Percentiles rank a stretch among this genome's conserved stretches.
Conservation (phyloP, 2,329 filamentous ascomycete species). For the Colletotrichum sp. region DNA sequence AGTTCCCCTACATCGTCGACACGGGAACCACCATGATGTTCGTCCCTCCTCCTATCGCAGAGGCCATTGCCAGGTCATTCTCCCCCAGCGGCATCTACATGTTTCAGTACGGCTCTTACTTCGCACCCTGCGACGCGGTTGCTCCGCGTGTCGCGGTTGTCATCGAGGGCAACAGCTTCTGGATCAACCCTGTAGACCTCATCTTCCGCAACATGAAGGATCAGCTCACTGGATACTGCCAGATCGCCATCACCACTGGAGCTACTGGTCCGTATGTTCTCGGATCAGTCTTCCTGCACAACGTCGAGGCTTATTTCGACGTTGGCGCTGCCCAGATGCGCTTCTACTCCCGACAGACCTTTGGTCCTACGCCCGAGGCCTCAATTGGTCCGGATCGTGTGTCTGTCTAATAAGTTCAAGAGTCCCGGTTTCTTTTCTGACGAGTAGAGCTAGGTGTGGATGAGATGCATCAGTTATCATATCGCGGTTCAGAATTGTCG, state of each 20-base stretch:
- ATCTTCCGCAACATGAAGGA: conserved; percentile 50
- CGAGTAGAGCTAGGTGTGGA: background rate
- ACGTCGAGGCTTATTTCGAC: conserved; percentile 54
- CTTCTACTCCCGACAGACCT: conserved; percentile 37
- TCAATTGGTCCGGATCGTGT: background rate
- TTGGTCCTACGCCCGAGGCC: conserved; percentile 8
- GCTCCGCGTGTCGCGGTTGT: conserved; percentile 51
- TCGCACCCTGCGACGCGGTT: conserved; percentile 52
- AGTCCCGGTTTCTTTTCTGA: background rate
- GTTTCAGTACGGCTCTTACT: conserved; percentile 53
- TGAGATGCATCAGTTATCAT: background rate
- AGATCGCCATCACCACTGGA: conserved; percentile 50
- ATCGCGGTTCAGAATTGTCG: background rate
- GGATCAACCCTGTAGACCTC: conserved; percentile 53
- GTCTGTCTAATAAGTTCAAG: background rate
- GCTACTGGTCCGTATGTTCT: conserved; percentile 53
- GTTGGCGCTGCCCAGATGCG: conserved; percentile 51
- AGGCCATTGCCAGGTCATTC: conserved; percentile 52
- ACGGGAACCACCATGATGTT: conserved; percentile 58
- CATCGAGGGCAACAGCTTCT: conserved; percentile 48
- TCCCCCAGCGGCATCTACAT: conserved; percentile 51
- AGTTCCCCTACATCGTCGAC: conserved; percentile 57
- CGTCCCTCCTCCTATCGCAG: conserved; percentile 53
- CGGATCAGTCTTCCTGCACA: conserved; percentile 56
- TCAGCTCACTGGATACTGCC: conserved; percentile 51